Conservation (phyloP, 768 basidiomycete species). For the Ramaria sp. region DNA sequence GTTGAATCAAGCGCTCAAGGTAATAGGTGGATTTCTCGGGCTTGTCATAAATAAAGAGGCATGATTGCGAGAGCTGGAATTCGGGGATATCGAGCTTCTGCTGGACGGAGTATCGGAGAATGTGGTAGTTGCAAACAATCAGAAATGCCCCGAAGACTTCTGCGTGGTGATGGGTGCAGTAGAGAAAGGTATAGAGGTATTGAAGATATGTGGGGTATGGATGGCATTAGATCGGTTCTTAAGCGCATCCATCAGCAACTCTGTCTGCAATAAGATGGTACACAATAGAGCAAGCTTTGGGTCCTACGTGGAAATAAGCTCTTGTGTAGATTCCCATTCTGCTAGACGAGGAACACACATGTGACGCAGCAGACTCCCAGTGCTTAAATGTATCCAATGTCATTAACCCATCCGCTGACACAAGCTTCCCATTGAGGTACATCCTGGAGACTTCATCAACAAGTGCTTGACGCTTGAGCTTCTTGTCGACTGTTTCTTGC, state of each 20-base stretch:
- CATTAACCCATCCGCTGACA: constrained; percentile 52
- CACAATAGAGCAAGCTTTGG: constrained; percentile 66
- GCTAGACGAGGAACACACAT: neutral
- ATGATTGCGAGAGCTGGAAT: constrained; percentile 88
- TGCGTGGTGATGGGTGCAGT: constrained; percentile 79
- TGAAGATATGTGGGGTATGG: constrained; percentile 71
- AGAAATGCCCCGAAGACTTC: constrained; percentile 84
- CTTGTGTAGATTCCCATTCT: neutral
- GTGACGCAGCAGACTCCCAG: constrained; percentile 54
- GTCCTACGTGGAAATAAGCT: constrained; percentile 20
- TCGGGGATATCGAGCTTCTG: constrained; percentile 77
- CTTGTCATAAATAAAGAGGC: constrained; percentile 96
- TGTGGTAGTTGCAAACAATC: constrained; percentile 90
- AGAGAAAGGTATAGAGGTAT: constrained; percentile 69
- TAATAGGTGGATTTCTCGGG: constrained; percentile 91
- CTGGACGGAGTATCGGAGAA: constrained; percentile 75
- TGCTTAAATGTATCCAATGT: constrained; percentile 42
- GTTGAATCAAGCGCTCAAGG: constrained; percentile 78
- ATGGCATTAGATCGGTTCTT: constrained; percentile 23
- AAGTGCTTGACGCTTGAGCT: constrained; percentile 13
- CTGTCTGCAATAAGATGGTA: constrained; percentile 58
- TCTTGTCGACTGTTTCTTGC: constrained; percentile 13
- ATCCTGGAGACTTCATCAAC: constrained; percentile 8
- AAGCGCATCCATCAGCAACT: constrained; percentile 50
- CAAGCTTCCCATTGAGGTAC: constrained; percentile 15